Conservation (phyloP, 208 protist genomes). For the Acanthamoeba castellanii region DNA sequence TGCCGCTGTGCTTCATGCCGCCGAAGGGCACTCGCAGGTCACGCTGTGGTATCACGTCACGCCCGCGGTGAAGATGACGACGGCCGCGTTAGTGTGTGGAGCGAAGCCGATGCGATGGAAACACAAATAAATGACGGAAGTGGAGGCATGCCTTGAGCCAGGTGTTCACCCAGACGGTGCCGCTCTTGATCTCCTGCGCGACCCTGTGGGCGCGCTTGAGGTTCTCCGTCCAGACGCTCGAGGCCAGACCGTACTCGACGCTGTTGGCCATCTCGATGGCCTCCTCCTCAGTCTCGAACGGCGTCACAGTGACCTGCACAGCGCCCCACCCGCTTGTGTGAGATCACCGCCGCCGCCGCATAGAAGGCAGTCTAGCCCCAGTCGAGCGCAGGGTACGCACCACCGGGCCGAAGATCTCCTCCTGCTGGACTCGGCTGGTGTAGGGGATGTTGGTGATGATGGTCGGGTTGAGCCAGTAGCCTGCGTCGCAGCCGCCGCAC, state of each 20-base stretch:
- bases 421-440: constrained; percentile 74
- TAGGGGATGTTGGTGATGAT: constrained; percentile 77
- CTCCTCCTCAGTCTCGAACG: constrained; percentile 83
- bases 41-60: neutral
- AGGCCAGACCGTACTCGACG: constrained; percentile 86
- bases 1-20: constrained; percentile 81
- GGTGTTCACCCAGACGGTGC: constrained; percentile 86
- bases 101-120: neutral
- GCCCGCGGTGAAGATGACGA: too few species aligned
- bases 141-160: constrained; percentile 78
- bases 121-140: neutral
- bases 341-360: too few species aligned
- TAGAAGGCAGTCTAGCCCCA: too few species aligned
- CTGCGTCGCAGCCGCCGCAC: neutral
- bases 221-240: constrained; percentile 86
- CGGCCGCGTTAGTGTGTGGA: neutral
- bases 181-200: constrained; percentile 76
- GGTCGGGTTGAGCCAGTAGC: constrained; percentile 85
- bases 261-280: constrained; percentile 85
- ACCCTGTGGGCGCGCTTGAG: constrained; percentile 80
- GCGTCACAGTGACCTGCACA: constrained; percentile 68
- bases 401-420: constrained; percentile 87
- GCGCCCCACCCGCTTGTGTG: neutral
- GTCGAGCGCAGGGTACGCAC: neutral
- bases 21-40: constrained; percentile 88